These are phyloP conservation scores for Coemansia sp. DNA, from an alignment of 192 early-diverging fungal genomes.

Conservation along the genomic window DNA sequence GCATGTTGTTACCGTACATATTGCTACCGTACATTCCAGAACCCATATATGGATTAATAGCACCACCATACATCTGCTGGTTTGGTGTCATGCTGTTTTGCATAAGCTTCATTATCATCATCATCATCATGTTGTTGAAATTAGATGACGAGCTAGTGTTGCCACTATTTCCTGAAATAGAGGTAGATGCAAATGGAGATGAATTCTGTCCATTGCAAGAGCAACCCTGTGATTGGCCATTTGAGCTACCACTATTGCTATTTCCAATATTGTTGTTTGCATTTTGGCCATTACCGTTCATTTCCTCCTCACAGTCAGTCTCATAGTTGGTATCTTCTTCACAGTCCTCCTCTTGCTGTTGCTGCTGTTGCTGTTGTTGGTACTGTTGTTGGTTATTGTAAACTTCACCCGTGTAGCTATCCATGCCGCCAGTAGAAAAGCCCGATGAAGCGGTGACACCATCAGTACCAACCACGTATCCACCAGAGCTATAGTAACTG, in stretches of 20 bases:
- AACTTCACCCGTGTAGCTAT: background rate
- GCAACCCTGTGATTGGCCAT: background rate
- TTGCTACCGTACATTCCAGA: background rate
- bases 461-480: background rate
- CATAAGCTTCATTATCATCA: constrained; percentile 3
- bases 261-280: background rate
- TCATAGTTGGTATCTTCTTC: background rate
- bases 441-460: background rate
- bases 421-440: background rate
- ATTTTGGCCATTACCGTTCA: background rate
- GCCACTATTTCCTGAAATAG: background rate
- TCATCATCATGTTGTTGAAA: constrained; percentile 9
- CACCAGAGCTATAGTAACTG: constrained; percentile 9
- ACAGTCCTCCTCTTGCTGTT: background rate
- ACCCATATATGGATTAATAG: background rate
- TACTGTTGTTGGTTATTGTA: background rate
- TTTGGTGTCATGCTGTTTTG: constrained; percentile 5
- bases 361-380: background rate
- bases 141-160: background rate
- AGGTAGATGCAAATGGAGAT: too few relatives aligned
- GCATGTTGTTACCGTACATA: background rate
- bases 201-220: background rate
- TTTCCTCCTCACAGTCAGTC: constrained; percentile 2
- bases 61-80: constrained; percentile 5
- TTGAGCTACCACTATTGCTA: background rate